phyloP scores from a whole-genome alignment of 2,329 filamentous ascomycete species.

The Ophiocordyceps camponoti-floridani region DNA sequence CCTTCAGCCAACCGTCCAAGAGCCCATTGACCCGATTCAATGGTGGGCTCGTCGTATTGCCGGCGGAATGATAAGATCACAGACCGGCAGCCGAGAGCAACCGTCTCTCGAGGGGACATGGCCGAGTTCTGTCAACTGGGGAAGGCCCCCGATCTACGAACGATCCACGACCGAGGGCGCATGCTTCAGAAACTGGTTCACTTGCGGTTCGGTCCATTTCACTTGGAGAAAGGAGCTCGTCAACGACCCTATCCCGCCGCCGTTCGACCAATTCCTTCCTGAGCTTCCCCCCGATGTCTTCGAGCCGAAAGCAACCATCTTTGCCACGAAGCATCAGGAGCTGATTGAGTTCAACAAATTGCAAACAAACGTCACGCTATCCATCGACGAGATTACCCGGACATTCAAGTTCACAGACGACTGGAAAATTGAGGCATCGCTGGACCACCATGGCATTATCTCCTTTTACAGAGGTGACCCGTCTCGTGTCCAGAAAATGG shows the following conservation, averaged over 20 bases:
- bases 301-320: neutral
- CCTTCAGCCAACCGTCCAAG: neutral
- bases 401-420: neutral
- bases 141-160: neutral
- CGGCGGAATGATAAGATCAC: neutral
- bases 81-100: neutral
- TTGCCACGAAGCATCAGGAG: neutral
- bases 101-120: neutral
- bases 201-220: neutral
- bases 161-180: neutral
- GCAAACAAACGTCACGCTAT: neutral
- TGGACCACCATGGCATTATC: neutral
- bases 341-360: neutral
- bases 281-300: neutral
- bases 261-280: neutral
- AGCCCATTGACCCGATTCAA: neutral
- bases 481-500: neutral
- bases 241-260: neutral
- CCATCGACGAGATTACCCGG: neutral
- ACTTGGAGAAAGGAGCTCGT: neutral
- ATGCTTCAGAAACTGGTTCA: neutral
- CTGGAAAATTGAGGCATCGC: neutral
- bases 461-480: neutral
- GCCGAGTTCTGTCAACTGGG: neutral
- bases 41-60: neutral